Percentiles rank a stretch among this genome's conserved stretches.
These are phyloP conservation scores for Hansenula sp. DNA, from an alignment of 1,139 yeast species.

Conservation along the genomic window DNA sequence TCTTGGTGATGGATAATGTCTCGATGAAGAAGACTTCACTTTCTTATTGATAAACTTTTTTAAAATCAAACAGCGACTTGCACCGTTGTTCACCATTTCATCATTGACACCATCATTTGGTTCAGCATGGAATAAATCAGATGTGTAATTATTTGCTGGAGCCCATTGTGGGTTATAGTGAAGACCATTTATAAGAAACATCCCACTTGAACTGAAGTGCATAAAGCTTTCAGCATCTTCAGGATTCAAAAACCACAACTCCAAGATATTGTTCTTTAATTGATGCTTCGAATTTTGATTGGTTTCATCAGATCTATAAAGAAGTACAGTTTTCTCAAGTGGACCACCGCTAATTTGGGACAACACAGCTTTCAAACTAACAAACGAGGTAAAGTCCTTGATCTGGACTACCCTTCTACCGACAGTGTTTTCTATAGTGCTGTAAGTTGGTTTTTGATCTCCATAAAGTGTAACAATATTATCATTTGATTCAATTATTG, in stretches of 20 bases:
- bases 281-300: no score
- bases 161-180: conserved; percentile 32
- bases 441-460: background rate
- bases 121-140: conserved; percentile 20
- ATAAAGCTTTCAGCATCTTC: conserved; percentile 55
- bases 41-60: conserved; percentile 24
- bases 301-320: background rate
- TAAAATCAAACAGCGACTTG: conserved; percentile 37
- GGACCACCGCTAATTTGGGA: conserved; percentile 74
- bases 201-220: conserved; percentile 48
- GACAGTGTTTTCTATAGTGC: no score
- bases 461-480: background rate
- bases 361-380: conserved; percentile 48
- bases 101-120: conserved; percentile 27
- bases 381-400: conserved; percentile 32
- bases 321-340: conserved; percentile 44
- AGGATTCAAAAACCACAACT: conserved; percentile 49
- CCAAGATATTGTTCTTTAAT: conserved; percentile 28
- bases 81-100: conserved; percentile 29
- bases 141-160: no score
- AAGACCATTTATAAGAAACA: conserved; percentile 60
- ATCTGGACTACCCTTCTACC: conserved; percentile 28
- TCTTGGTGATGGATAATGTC: conserved; percentile 28
- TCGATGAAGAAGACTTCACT: conserved; percentile 23
- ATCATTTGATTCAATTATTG: background rate